Conservation (phyloP, 805 yeast species). For the Hermanozyma aechmeae region DNA sequence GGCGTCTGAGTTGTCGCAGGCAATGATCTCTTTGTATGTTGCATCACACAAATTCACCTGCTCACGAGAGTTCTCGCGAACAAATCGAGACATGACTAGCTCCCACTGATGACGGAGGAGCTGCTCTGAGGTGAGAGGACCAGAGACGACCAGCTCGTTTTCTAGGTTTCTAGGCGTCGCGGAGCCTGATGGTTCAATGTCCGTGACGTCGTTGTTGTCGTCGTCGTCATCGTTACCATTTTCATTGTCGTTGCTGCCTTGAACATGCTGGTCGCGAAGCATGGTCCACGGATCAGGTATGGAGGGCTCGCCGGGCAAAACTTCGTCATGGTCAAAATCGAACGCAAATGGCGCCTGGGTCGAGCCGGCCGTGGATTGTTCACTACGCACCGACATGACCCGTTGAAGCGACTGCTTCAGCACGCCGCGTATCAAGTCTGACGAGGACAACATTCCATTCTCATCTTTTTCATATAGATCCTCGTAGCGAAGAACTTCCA, state of each 20-base stretch:
- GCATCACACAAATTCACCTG: constrained; percentile 42
- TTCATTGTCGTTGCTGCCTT: constrained; percentile 2
- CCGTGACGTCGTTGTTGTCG: constrained; percentile 2
- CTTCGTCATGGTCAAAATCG: constrained; percentile 14
- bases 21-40: constrained; percentile 18
- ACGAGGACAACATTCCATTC: constrained; percentile 2
- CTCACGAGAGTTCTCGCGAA: constrained; percentile 31
- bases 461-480: constrained; percentile 17
- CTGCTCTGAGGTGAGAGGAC: no score
- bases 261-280: constrained; percentile 1
- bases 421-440: constrained; percentile 3
- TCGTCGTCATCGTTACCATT: constrained; percentile 2
- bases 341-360: constrained; percentile 9
- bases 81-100: constrained; percentile 29
- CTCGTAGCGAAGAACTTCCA: constrained; percentile 38
- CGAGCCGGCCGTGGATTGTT: constrained; percentile 1
- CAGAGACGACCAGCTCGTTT: no score
- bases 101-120: constrained; percentile 22
- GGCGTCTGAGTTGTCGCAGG: constrained; percentile 7
- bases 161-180: no score
- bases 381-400: constrained; percentile 2
- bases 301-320: constrained; percentile 2
- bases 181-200: constrained; percentile 1
- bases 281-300: constrained; percentile 2
- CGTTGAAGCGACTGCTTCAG: constrained; percentile 7